Conservation (phyloP, 2,329 filamentous ascomycete genomes). For the Penicillium sclerotiorum region DNA sequence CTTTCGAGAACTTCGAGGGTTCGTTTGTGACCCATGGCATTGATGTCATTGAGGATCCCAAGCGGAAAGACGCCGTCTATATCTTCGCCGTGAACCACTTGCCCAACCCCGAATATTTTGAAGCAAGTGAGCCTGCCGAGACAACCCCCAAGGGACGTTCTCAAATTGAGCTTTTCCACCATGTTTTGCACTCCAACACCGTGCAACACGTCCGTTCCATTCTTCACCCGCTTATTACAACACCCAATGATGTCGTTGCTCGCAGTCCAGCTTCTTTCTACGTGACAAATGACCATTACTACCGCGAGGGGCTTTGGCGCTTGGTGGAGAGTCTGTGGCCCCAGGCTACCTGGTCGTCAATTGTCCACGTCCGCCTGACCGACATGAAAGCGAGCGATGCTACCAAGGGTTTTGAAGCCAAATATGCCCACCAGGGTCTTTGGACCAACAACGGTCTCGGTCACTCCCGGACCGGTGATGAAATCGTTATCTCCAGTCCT, state of each 20-base stretch:
- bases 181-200: slow-evolving; percentile 48
- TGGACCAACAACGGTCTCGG: slow-evolving; percentile 62
- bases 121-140: slow-evolving; percentile 7
- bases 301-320: slow-evolving; percentile 53
- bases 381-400: slow-evolving; percentile 27
- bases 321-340: slow-evolving; percentile 51
- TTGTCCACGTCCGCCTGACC: slow-evolving; percentile 49
- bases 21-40: slow-evolving; percentile 64
- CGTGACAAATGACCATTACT: slow-evolving; percentile 63
- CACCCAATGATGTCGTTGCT: slow-evolving; percentile 62
- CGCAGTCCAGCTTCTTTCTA: slow-evolving; percentile 53
- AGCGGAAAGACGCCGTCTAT: slow-evolving; percentile 52
- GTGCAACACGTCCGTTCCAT: slow-evolving; percentile 57
- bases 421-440: slow-evolving; percentile 48
- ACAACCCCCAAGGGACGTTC: slow-evolving; percentile 50
- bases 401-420: slow-evolving; percentile 43
- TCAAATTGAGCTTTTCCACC: slow-evolving; percentile 61
- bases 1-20: slow-evolving; percentile 54
- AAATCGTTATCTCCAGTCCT: slow-evolving; percentile 43
- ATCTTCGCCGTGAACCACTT: slow-evolving; percentile 65
- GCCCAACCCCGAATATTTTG: slow-evolving; percentile 50
- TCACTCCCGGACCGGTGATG: slow-evolving; percentile 45
- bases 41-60: slow-evolving; percentile 58
- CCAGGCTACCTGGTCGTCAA: slow-evolving; percentile 53
- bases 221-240: slow-evolving; percentile 55